These are phyloP conservation scores for Cucurbitaria berberidis DNA, from an alignment of 2,329 filamentous ascomycete species.

Conservation along the genomic window DNA sequence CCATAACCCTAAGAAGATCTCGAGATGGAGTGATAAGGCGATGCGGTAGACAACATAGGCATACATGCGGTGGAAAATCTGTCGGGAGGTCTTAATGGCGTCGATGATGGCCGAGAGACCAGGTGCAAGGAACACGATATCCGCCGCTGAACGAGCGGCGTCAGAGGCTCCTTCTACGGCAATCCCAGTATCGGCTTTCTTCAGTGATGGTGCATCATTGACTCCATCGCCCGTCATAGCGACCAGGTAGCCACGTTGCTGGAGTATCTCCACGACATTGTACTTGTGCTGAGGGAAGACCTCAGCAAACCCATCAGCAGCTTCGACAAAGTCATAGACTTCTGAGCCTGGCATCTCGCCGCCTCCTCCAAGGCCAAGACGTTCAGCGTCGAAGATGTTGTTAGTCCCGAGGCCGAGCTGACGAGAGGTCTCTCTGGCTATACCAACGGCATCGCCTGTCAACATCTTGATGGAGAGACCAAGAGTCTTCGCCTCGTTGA, in stretches of 20 bases:
- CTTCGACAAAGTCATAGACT: conserved; percentile 94
- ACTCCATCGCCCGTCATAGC: conserved; percentile 97
- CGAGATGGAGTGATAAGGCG: conserved; percentile 85
- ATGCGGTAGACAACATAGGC: conserved; percentile 96
- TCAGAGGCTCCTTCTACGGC: conserved; percentile 92
- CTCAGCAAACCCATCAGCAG: conserved; percentile 92
- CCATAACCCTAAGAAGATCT: conserved; percentile 91
- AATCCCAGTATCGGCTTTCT: conserved; percentile 96
- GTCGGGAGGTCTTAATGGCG: conserved; percentile 87
- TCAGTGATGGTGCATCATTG: conserved; percentile 90
- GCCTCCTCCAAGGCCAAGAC: conserved; percentile 85
- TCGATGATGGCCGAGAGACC: conserved; percentile 93
- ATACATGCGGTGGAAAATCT: conserved; percentile 98
- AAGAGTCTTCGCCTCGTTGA: conserved; percentile 85
- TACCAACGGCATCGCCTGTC: conserved; percentile 92
- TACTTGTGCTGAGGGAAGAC: conserved; percentile 97
- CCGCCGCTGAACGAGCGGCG: conserved; percentile 86
- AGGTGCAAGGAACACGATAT: conserved; percentile 92
- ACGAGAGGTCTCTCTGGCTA: conserved; percentile 88
- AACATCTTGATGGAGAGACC: conserved; percentile 95
- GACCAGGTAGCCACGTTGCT: conserved; percentile 91
- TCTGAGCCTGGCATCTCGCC: conserved; percentile 93
- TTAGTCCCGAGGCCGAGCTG: conserved; percentile 84
- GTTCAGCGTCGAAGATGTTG: conserved; percentile 92
- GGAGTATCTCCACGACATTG: conserved; percentile 89